A percentile compares a stretch with the other conserved stretches of the same genome.
These are phyloP conservation scores for Dicorynia guianensis DNA, from an alignment of 306 rosid species.

Conservation along the genomic window DNA sequence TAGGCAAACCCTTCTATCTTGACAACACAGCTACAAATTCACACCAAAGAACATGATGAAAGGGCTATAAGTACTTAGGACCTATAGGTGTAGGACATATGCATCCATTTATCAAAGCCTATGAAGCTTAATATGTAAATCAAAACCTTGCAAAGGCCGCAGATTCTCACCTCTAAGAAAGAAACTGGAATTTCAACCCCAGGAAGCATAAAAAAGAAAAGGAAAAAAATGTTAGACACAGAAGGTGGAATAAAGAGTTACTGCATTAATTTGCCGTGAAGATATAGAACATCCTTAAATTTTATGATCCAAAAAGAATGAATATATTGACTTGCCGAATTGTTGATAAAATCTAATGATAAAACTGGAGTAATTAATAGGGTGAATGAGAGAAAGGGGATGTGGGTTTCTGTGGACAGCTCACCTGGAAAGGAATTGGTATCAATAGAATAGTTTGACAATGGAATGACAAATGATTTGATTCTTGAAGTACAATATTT, in stretches of 20 bases:
- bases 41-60: neutral
- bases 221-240: slow-evolving; percentile 37
- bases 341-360: neutral
- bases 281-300: neutral
- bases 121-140: slow-evolving; percentile 23
- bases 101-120: neutral
- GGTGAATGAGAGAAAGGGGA: slow-evolving; percentile 26
- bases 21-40: slow-evolving; percentile 25
- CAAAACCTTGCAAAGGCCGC: neutral
- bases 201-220: slow-evolving; percentile 38
- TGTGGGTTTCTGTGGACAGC: slow-evolving; percentile 13
- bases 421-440: slow-evolving; percentile 78
- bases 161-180: slow-evolving; percentile 85
- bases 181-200: slow-evolving; percentile 71
- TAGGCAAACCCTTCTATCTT: slow-evolving; percentile 32
- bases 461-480: slow-evolving; percentile 83
- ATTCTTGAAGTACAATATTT: slow-evolving; percentile 94
- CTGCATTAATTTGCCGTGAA: neutral
- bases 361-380: neutral
- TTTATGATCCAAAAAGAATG: neutral
- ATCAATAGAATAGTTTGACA: slow-evolving; percentile 79
- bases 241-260: neutral
- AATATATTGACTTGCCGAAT: neutral
- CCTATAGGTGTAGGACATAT: too few relatives aligned
- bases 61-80: too few relatives aligned